phyloP scores from a whole-genome alignment of 129 eudicot species.

The carrot (Daucus carota) region DH1_v3.0 NC_030389.2:33231001-33231500 shows the following conservation, averaged over 20 bases:
- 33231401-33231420: not conserved
- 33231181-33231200: too few relatives aligned
- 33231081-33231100: not conserved
- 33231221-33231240: too few relatives aligned
- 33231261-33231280: slow-evolving; percentile 52
- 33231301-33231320: slow-evolving; percentile 16
- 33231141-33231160: too few relatives aligned
- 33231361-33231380: slow-evolving; percentile 4
- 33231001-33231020: too few relatives aligned
- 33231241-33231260: slow-evolving; percentile 45
- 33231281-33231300: slow-evolving; percentile 31
- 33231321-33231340: not conserved
- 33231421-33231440: not conserved
- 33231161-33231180: too few relatives aligned
- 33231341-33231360: not conserved
- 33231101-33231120: too few relatives aligned
- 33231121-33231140: too few relatives aligned
- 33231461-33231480: not conserved
- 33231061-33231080: not conserved
- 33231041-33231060: not conserved
- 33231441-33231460: not conserved
- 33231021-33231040: slow-evolving; percentile 8
- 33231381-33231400: not conserved
- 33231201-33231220: too few relatives aligned
- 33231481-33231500: not conserved